phyloP scores from a whole-genome alignment of 1,284 basidiomycete genomes.

The Sporisorium sorghi region DNA sequence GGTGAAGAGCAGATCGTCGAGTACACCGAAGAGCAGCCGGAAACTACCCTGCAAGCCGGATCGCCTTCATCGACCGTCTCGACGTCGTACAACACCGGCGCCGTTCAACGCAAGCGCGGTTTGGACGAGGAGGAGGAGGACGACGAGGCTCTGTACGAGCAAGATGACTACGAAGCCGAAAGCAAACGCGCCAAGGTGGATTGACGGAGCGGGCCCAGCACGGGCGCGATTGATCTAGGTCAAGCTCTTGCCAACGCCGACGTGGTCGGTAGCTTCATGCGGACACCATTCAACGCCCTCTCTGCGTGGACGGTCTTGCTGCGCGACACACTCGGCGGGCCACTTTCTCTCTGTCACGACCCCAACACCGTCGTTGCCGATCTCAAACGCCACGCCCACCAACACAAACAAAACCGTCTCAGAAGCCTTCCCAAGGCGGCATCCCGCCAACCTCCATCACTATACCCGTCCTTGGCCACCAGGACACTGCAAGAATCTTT shows the following conservation, averaged over 20 bases:
- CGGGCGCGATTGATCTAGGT: background rate
- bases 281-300: background rate
- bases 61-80: conserved; percentile 10
- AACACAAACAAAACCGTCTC: too few relatives aligned
- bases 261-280: too few relatives aligned
- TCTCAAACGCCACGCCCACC: background rate
- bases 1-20: conserved; percentile 54
- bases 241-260: background rate
- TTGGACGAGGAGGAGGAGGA: conserved; percentile 34
- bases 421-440: background rate
- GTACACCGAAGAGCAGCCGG: conserved; percentile 37
- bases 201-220: conserved; percentile 5
- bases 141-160: conserved; percentile 24
- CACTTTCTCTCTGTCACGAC: background rate
- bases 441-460: background rate
- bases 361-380: background rate
- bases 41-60: conserved; percentile 1
- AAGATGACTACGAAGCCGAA: conserved; percentile 33
- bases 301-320: background rate
- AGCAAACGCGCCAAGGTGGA: conserved; percentile 47
- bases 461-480: conserved; percentile 7
- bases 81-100: conserved; percentile 4
- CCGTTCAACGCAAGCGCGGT: conserved; percentile 38
- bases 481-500: background rate
- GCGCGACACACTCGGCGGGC: background rate